Conservation (phyloP, 1,284 basidiomycete species). For the Ustilago nuda region DNA sequence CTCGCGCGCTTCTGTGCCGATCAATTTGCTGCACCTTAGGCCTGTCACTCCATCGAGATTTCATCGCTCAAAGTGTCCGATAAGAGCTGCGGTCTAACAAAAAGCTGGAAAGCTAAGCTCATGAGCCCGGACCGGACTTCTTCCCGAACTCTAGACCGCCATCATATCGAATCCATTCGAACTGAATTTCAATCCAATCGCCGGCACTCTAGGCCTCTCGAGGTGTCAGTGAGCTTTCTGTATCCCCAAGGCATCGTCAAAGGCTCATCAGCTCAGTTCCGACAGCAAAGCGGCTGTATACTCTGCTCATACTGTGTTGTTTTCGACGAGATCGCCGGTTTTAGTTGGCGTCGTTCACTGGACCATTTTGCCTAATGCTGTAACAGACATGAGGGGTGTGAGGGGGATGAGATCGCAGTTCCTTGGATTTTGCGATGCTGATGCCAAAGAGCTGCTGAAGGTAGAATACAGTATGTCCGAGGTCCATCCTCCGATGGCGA, state of each 20-base stretch:
- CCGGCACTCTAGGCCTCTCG: background rate
- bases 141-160: background rate
- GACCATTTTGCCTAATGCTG: background rate
- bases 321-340: conserved; percentile 2
- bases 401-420: background rate
- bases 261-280: background rate
- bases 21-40: background rate
- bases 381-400: background rate
- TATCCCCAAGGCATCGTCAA: background rate
- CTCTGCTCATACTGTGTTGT: background rate
- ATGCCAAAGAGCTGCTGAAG: conserved; percentile 4
- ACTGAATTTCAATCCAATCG: background rate
- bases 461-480: conserved; percentile 24
- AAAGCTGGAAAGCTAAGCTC: background rate
- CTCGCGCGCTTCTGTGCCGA: conserved; percentile 1
- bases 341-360: background rate
- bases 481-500: conserved; percentile 5
- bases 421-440: background rate
- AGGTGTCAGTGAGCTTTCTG: background rate
- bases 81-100: conserved; percentile 14
- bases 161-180: background rate
- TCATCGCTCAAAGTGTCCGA: background rate
- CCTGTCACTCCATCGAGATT: background rate
- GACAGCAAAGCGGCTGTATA: background rate
- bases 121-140: background rate